A percentile compares a stretch with the other conserved stretches of the same genome.
These are phyloP conservation scores for Immersiella caudata DNA, from an alignment of 495 filamentous ascomycete species.

Conservation along the genomic window DNA sequence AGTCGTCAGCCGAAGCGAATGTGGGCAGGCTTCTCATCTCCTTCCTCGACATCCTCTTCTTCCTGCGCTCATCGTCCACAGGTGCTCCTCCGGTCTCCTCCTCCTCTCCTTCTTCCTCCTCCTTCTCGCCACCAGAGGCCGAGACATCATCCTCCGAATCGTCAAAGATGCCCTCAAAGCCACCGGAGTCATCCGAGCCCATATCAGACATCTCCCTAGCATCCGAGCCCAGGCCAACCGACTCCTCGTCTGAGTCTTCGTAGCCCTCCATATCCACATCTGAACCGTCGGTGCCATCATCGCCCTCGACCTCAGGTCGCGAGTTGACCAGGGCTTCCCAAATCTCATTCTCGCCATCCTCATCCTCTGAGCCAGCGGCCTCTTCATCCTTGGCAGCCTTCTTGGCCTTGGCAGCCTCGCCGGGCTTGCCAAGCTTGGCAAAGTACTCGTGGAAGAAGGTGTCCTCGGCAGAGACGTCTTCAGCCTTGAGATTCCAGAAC, in stretches of 20 bases:
- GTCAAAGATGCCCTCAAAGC: slow-evolving; percentile 44
- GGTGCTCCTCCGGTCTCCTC: slow-evolving; percentile 34
- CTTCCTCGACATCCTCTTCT: slow-evolving; percentile 67
- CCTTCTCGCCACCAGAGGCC: slow-evolving; percentile 34
- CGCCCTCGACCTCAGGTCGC: slow-evolving; percentile 60
- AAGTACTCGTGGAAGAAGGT: slow-evolving; percentile 99
- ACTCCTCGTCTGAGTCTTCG: slow-evolving; percentile 49
- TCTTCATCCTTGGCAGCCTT: slow-evolving; percentile 49
- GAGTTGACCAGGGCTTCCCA: slow-evolving; percentile 85
- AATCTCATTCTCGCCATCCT: slow-evolving; percentile 73
- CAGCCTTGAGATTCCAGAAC: slow-evolving; percentile 90
- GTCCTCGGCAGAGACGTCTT: slow-evolving; percentile 85
- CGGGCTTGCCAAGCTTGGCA: slow-evolving; percentile 70
- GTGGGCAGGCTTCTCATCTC: slow-evolving; percentile 87
- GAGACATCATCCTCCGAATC: slow-evolving; percentile 52
- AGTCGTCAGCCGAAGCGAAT: slow-evolving; percentile 92
- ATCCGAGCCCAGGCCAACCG: slow-evolving; percentile 38
- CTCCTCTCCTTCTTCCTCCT: slow-evolving; percentile 29
- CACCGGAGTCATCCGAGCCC: slow-evolving; percentile 46
- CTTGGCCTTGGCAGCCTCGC: slow-evolving; percentile 54
- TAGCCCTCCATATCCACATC: slow-evolving; percentile 56
- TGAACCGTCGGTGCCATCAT: slow-evolving; percentile 51
- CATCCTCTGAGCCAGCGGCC: slow-evolving; percentile 50
- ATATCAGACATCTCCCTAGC: slow-evolving; percentile 41
- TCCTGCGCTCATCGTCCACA: slow-evolving; percentile 35